Base-by-base conservation (phyloP, 768 basidiomycete species). In the Boletus pseudo-olivaceus region DNA sequence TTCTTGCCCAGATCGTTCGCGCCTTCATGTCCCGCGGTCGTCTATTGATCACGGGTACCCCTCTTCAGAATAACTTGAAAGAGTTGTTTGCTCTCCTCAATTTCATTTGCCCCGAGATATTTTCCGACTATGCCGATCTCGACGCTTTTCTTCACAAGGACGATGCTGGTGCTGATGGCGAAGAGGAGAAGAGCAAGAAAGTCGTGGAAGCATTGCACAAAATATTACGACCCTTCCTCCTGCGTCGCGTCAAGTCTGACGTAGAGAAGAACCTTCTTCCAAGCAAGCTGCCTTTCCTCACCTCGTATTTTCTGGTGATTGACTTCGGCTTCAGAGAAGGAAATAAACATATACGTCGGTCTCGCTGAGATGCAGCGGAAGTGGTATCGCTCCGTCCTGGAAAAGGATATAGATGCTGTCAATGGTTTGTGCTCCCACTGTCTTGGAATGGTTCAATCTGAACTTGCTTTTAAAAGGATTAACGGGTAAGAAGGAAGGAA, bases 351-450 rank as follows among this genome's bases (percentile, higher is more conserved):
- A 41, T 99, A 98, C 54, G 90, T 99, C 47, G 95, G 95, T 47
- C 81, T 98, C 55, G 89, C 93, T 7, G 94, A 97, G 23, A 94
- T 99, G 93, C 97, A 99, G 68, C 76, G 93, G 29, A 98, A 95
- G 67, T 98, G 96, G 97, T 98, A 99, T 72, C 87, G 93, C 30
- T 90, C 85, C 2, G 88, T 99, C 7, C 72, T 98, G 53, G 94
- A 98, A 73, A 98, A 98, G 74, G 96, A 98, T 67, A 98, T 99
- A 52, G 96, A 98, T 65, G 96, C 96, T 9, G 97, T 99, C 39
- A 98, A 98, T 66, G 94, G 94, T 84, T 54, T 41, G 80, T 69
- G 30, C 17, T 29, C 35, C 30, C 15, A 2, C 27, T 12, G 12
- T 17, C 9, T 45, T 9, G 11, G 1, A 30, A 35, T 29, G 4